Conservation (phyloP, 257 asterid genomes). For the Paulownia fortunei region DNA sequence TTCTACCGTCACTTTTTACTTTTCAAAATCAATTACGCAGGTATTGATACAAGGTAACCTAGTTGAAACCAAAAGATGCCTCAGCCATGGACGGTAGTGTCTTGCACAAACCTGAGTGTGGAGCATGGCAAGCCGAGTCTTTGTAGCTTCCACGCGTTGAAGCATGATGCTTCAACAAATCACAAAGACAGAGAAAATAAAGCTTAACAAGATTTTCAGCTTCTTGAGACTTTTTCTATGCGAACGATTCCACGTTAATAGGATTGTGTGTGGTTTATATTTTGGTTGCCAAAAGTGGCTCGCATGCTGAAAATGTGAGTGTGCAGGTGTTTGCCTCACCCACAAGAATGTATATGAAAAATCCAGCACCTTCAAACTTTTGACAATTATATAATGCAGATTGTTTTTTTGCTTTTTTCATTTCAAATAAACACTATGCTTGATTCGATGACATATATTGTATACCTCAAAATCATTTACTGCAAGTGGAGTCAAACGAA, state of each 20-base stretch:
- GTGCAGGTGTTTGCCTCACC: neutral
- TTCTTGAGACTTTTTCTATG: neutral
- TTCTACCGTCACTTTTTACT: neutral
- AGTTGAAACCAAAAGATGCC: neutral
- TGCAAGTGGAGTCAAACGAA: neutral
- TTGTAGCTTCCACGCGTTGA: neutral
- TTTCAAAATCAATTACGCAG: neutral
- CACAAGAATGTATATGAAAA: neutral
- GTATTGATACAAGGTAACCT: neutral
- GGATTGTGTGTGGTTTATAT: neutral
- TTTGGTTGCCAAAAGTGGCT: neutral
- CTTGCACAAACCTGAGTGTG: neutral
- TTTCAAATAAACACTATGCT: neutral
- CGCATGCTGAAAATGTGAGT: neutral
- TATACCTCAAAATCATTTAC: neutral
- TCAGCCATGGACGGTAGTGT: neutral
- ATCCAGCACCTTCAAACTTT: no score
- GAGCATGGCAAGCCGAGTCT: neutral
- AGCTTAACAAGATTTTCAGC: neutral
- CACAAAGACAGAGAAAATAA: neutral
- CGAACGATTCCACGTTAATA: neutral
- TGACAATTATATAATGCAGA: neutral
- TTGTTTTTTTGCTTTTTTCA: neutral
- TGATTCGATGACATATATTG: neutral
- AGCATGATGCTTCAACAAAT: neutral